These are phyloP conservation scores for Helminthosporium solani DNA, from an alignment of 2,329 filamentous ascomycete genomes.

Conservation along the genomic window DNA sequence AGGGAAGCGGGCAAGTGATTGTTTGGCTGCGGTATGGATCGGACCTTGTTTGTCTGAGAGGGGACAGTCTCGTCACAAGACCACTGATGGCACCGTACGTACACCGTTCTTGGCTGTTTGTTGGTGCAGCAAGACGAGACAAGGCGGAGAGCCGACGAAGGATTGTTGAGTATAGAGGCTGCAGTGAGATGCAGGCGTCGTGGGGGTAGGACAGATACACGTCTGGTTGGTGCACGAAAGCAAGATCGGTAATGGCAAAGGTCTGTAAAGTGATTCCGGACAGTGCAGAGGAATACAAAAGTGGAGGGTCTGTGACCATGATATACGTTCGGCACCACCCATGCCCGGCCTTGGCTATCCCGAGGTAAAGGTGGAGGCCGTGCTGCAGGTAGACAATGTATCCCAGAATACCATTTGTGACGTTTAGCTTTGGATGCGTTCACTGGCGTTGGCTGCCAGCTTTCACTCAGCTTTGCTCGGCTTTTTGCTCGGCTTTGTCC, in stretches of 20 bases:
- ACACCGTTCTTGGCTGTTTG: slow-evolving; percentile 29
- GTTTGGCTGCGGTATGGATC: slow-evolving; percentile 23
- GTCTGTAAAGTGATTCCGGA: slow-evolving; percentile 20
- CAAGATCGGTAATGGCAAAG: slow-evolving; percentile 16
- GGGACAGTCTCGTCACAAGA: slow-evolving; percentile 33
- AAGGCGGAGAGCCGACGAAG: slow-evolving; percentile 9
- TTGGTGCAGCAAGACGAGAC: slow-evolving; percentile 19
- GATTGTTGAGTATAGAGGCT: slow-evolving; percentile 22
- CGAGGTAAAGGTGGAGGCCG: slow-evolving; percentile 27
- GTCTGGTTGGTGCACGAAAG: slow-evolving; percentile 23
- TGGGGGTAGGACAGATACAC: slow-evolving; percentile 26
- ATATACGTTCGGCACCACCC: slow-evolving; percentile 37
- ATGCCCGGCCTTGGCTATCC: slow-evolving; percentile 21
- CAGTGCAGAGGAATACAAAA: slow-evolving; percentile 7
- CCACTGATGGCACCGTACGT: slow-evolving; percentile 32
- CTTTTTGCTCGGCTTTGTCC: too few relatives aligned
- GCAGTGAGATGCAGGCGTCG: slow-evolving; percentile 30
- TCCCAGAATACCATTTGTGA: slow-evolving; percentile 18
- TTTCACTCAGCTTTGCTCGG: slow-evolving; percentile 8
- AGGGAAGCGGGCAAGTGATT: slow-evolving; percentile 20
- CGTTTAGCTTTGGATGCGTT: slow-evolving; percentile 17
- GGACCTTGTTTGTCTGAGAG: slow-evolving; percentile 25
- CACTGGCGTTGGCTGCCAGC: slow-evolving; percentile 19
- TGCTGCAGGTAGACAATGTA: slow-evolving; percentile 19
- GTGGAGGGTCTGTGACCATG: slow-evolving; percentile 24